phyloP scores from a whole-genome alignment of 2,329 filamentous ascomycete species.

The Colletotrichum melonis region DNA sequence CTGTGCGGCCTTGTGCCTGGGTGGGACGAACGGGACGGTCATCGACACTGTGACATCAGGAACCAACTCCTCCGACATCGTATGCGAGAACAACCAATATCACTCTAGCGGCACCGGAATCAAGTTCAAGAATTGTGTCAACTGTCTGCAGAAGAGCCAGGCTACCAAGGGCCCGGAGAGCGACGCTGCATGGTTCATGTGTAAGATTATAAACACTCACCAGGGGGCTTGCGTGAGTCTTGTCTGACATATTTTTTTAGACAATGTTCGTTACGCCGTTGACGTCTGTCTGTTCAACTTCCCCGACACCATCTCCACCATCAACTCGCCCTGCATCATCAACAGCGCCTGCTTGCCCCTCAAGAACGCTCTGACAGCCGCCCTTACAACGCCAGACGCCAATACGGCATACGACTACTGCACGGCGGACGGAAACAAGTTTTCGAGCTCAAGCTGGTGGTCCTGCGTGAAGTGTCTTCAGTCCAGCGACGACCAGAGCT shows the following conservation, averaged over 20 bases:
- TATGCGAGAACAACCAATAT: conserved; percentile 56
- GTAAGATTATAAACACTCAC: conserved; percentile 47
- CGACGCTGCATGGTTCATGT: conserved; percentile 59
- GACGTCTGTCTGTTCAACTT: conserved; percentile 58
- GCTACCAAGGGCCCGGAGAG: conserved; percentile 50
- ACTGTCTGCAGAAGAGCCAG: conserved; percentile 59
- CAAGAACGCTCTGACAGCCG: conserved; percentile 49
- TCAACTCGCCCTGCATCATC: conserved; percentile 56
- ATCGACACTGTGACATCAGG: conserved; percentile 49
- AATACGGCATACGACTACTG: conserved; percentile 54
- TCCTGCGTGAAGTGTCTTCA: conserved; percentile 57
- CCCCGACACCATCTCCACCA: conserved; percentile 39
- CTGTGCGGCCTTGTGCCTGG: conserved; percentile 61
- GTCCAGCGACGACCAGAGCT: conserved; percentile 52
- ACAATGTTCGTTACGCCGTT: conserved; percentile 62
- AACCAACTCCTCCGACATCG: conserved; percentile 59
- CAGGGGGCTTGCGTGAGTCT: background rate
- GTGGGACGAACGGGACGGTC: conserved; percentile 47
- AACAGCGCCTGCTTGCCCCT: conserved; percentile 54
- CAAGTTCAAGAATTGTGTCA: conserved; percentile 59
- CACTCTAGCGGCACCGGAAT: conserved; percentile 50
- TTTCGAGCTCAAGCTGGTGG: conserved; percentile 45
- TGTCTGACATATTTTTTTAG: conserved; percentile 41
- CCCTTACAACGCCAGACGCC: conserved; percentile 41
- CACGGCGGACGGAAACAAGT: conserved; percentile 47